Evolutionary conservation across 805 yeast species (phyloP).

Genomic region (Saccharomycopsis vini): DNA sequence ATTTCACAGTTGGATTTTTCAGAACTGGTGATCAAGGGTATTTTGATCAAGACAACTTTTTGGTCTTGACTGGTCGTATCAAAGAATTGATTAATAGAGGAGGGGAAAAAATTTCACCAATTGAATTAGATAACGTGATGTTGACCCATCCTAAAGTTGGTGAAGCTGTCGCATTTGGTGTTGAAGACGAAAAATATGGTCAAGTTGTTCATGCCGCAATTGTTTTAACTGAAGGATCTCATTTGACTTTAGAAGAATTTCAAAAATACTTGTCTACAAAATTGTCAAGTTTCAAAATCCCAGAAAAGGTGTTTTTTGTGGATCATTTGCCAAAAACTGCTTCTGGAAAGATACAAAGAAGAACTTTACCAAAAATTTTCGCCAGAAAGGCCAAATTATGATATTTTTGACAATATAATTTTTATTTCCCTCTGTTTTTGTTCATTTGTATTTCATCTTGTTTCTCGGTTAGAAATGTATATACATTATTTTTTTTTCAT

Average conservation of each 20-base stretch:
- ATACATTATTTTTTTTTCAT: not conserved
- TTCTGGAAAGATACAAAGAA: slow-evolving; percentile 68
- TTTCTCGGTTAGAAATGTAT: not conserved
- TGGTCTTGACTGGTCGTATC: slow-evolving; percentile 58
- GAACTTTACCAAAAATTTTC: slow-evolving; percentile 50
- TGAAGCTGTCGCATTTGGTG: slow-evolving; percentile 68
- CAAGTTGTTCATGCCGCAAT: slow-evolving; percentile 65
- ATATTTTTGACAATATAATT: too few relatives aligned
- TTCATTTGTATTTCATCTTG: not conserved
- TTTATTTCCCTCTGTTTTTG: not conserved
- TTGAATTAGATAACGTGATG: slow-evolving; percentile 56
- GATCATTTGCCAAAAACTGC: slow-evolving; percentile 65
- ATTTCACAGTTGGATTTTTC: slow-evolving; percentile 57
- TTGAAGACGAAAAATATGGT: slow-evolving; percentile 58
- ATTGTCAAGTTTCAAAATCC: slow-evolving; percentile 53
- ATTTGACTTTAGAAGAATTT: slow-evolving; percentile 36
- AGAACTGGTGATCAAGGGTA: slow-evolving; percentile 75
- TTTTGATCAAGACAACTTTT: slow-evolving; percentile 48
- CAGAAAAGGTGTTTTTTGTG: slow-evolving; percentile 47
- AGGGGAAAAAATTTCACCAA: slow-evolving; percentile 70
- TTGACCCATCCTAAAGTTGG: slow-evolving; percentile 52
- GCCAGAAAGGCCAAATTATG: slow-evolving; percentile 22
- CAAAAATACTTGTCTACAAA: slow-evolving; percentile 35
- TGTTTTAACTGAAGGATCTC: slow-evolving; percentile 38
- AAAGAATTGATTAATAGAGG: slow-evolving; percentile 71